These are phyloP conservation scores for Ceriops tagal DNA, from an alignment of 345 rosid genomes.

Conservation along the genomic window DNA sequence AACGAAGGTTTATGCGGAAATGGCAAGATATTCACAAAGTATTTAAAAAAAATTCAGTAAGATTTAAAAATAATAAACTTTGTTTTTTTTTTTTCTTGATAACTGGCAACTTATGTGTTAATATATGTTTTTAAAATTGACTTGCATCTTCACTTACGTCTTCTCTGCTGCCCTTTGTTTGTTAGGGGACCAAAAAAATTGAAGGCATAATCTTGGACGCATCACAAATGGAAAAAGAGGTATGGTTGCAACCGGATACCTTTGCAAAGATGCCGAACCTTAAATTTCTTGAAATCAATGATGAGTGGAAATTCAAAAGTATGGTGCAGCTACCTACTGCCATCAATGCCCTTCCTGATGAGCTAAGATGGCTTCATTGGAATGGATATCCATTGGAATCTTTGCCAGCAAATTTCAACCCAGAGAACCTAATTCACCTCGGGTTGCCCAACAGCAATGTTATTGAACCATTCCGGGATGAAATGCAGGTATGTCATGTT, in stretches of 20 bases:
- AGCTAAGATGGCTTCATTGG: slow-evolving; percentile 8
- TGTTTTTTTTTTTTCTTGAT: neutral
- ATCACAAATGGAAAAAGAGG: neutral
- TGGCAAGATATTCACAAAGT: neutral
- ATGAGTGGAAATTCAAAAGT: too few species aligned
- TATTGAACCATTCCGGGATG: neutral
- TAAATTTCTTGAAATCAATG: neutral
- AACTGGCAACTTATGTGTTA: too few species aligned
- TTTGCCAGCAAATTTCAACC: slow-evolving; percentile 1
- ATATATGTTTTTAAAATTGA: neutral
- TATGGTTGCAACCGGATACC: neutral
- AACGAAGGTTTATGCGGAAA: too few species aligned
- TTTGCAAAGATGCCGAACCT: neutral
- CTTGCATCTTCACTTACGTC: too few species aligned
- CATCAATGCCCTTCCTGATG: neutral
- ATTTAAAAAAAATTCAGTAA: neutral
- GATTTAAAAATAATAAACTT: neutral
- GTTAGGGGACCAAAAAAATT: neutral
- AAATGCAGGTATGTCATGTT: neutral
- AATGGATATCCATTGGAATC: neutral
- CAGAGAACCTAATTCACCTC: too few species aligned
- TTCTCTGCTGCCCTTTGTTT: neutral
- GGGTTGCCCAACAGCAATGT: neutral
- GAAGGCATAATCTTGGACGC: neutral
- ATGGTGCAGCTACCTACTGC: neutral